Conservation (phyloP, 179 eudicot species). For the Spinacia oleracea region DNA sequence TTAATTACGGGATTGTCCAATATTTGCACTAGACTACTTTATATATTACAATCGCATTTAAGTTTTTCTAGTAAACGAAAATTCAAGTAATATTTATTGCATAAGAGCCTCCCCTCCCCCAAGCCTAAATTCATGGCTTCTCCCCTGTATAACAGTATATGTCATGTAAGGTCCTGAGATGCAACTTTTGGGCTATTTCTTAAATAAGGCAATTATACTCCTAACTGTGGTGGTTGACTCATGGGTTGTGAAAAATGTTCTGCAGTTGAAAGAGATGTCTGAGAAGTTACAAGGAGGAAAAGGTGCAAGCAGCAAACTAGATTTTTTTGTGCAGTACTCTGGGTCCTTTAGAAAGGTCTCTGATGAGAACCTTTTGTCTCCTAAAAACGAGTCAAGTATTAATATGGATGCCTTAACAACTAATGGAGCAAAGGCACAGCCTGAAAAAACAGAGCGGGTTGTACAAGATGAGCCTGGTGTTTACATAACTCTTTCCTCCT, state of each 20-base stretch:
- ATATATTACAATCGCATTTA: too few species aligned
- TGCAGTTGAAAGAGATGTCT: constrained; percentile 75
- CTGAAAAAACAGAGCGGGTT: constrained; percentile 64
- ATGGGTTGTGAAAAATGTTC: constrained; percentile 11
- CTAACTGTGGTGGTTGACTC: neutral
- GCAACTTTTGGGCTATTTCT: neutral
- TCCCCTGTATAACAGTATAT: too few species aligned
- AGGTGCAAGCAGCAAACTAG: constrained; percentile 38
- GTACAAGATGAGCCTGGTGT: constrained; percentile 92
- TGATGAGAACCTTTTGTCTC: constrained; percentile 39
- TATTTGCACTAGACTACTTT: too few species aligned
- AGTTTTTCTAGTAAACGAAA: too few species aligned
- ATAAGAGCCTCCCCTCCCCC: too few species aligned
- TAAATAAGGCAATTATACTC: neutral
- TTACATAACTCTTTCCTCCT: constrained; percentile 70
- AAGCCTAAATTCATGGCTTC: too few species aligned
- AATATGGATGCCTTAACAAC: constrained; percentile 36
- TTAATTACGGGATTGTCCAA: too few species aligned
- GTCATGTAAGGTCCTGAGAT: neutral
- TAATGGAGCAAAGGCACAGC: constrained; percentile 52
- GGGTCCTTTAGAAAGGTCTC: constrained; percentile 29
- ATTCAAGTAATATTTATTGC: too few species aligned
- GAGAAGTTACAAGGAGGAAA: constrained; percentile 49
- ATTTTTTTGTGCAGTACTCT: constrained; percentile 33
- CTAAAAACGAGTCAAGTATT: constrained; percentile 43